These are phyloP conservation scores for Brassica balearica DNA, from an alignment of 441 rosid species.

Conservation along the genomic window DNA sequence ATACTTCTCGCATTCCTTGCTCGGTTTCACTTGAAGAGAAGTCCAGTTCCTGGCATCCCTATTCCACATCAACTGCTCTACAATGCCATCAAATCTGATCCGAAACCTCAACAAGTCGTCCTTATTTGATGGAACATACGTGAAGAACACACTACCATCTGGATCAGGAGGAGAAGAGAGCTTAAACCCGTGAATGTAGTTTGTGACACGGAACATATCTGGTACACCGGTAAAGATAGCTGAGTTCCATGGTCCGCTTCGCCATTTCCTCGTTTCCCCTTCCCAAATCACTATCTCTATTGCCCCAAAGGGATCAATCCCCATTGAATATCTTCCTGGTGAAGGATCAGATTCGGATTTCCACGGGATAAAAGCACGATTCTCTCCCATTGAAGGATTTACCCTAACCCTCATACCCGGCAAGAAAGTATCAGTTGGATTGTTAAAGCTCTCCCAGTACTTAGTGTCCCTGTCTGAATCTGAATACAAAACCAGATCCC, in stretches of 20 bases:
- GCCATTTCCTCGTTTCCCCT: constrained; percentile 56
- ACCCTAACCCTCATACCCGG: constrained; percentile 68
- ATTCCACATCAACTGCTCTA: constrained; percentile 63
- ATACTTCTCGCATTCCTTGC: constrained; percentile 60
- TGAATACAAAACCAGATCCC: constrained; percentile 56
- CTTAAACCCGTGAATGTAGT: constrained; percentile 61
- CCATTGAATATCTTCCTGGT: constrained; percentile 62
- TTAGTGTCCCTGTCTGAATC: constrained; percentile 31
- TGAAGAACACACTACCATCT: constrained; percentile 53
- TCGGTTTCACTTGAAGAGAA: constrained; percentile 51
- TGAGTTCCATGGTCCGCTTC: constrained; percentile 83
- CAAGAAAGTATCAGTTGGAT: constrained; percentile 72
- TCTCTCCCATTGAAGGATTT: constrained; percentile 49
- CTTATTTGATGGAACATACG: constrained; percentile 48
- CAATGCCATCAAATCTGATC: constrained; percentile 54
- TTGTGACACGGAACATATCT: constrained; percentile 46
- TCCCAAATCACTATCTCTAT: constrained; percentile 84
- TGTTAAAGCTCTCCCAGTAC: constrained; percentile 71
- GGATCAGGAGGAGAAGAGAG: constrained; percentile 37
- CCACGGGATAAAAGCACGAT: constrained; percentile 62
- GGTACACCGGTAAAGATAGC: constrained; percentile 72
- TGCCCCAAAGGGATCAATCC: constrained; percentile 61
- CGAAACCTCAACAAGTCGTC: constrained; percentile 55
- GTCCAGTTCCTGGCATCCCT: constrained; percentile 51
- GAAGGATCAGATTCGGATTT: constrained; percentile 74